Percentiles rank a stretch among this genome's conserved stretches.
Evolutionary conservation across 768 basidiomycete species (phyloP).

Genomic region (Chalciporus chontae): DNA sequence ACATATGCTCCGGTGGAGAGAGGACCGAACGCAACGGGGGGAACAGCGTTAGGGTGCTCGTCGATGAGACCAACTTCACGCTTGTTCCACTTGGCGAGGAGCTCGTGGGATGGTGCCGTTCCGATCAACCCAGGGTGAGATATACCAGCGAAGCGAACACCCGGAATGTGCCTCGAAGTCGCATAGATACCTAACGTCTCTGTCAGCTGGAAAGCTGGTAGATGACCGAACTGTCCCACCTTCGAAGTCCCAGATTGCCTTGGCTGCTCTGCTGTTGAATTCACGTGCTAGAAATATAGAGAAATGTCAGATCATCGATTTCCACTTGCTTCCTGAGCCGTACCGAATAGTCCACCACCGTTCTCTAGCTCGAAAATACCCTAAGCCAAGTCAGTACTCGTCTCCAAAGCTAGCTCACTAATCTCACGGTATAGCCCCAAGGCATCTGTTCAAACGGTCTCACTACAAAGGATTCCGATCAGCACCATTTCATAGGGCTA

Average conservation of each 20-base stretch:
- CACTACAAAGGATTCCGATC: constrained; percentile 35
- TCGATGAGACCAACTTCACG: constrained; percentile 66
- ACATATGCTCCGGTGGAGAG: constrained; percentile 59
- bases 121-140: constrained; percentile 76
- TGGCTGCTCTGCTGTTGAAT: constrained; percentile 67
- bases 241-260: constrained; percentile 80
- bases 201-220: neutral
- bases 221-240: constrained; percentile 34
- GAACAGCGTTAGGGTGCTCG: constrained; percentile 46
- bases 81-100: constrained; percentile 71
- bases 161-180: constrained; percentile 72
- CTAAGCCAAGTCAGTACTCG: constrained; percentile 28
- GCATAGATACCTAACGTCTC: constrained; percentile 55
- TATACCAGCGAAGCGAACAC: constrained; percentile 75
- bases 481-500: neutral
- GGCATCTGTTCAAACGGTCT: constrained; percentile 71
- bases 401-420: too few relatives aligned
- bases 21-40: constrained; percentile 66
- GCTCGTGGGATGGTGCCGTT: constrained; percentile 69
- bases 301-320: neutral
- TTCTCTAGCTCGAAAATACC: constrained; percentile 58
- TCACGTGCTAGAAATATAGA: constrained; percentile 46
- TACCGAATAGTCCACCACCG: constrained; percentile 69
- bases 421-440: constrained; percentile 70
- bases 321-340: neutral